These are phyloP conservation scores for Geosmithia flava DNA, from an alignment of 2,329 filamentous ascomycete genomes.

Conservation along the genomic window DNA sequence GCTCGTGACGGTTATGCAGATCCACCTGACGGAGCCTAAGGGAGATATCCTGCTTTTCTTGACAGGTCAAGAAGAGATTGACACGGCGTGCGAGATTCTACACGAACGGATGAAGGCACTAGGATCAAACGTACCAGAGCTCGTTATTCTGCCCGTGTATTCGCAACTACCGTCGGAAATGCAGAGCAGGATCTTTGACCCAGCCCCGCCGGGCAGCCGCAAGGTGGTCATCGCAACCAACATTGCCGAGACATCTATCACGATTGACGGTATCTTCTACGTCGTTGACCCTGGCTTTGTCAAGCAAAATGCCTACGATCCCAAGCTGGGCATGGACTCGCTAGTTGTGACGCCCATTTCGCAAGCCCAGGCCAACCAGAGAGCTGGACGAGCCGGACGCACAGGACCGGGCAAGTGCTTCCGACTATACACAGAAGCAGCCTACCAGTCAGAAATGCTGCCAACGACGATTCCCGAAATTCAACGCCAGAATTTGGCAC, in stretches of 20 bases:
- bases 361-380: constrained; percentile 90
- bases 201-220: constrained; percentile 69
- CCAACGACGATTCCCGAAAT: constrained; percentile 95
- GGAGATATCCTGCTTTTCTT: constrained; percentile 96
- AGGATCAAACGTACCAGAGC: constrained; percentile 78
- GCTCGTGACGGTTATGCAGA: constrained; percentile 95
- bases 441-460: constrained; percentile 93
- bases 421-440: constrained; percentile 86
- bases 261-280: constrained; percentile 95
- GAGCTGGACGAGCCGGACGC: constrained; percentile 82
- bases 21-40: constrained; percentile 81
- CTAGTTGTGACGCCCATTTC: constrained; percentile 93
- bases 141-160: constrained; percentile 93
- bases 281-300: constrained; percentile 96
- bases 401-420: constrained; percentile 96
- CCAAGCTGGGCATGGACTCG: constrained; percentile 95
- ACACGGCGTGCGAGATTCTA: constrained; percentile 84
- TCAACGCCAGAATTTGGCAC: constrained; percentile 82
- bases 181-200: constrained; percentile 90
- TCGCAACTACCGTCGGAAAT: constrained; percentile 87
- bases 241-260: constrained; percentile 95
- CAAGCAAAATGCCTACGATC: constrained; percentile 94
- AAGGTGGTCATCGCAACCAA: constrained; percentile 98
- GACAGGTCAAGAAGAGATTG: constrained; percentile 96
- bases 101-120: constrained; percentile 94